These are phyloP conservation scores for Plasmodium reichenowi DNA, from an alignment of 169 alveolate species.

Conservation along the genomic window DNA sequence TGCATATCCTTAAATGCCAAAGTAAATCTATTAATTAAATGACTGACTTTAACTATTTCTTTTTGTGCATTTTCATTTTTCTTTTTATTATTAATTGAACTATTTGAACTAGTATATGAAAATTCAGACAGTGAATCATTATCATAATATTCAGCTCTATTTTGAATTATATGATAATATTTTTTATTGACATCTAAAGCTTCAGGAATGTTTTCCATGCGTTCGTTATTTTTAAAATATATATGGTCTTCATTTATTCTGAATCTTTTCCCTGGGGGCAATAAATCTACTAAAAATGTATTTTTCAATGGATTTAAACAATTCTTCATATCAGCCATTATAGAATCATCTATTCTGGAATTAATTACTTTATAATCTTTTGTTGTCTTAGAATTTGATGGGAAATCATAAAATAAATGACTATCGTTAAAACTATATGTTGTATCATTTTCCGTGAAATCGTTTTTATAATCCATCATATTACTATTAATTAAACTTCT, in stretches of 20 bases:
- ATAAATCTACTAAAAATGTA: slow-evolving; percentile 69
- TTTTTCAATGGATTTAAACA: slow-evolving; percentile 71
- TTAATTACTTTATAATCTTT: slow-evolving; percentile 14
- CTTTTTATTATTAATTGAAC: slow-evolving; percentile 64
- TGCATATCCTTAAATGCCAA: slow-evolving; percentile 86
- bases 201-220: slow-evolving; percentile 76
- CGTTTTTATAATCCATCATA: slow-evolving; percentile 5
- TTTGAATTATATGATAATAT: slow-evolving; percentile 72
- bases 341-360: slow-evolving; percentile 47
- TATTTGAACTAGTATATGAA: slow-evolving; percentile 66
- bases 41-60: slow-evolving; percentile 66
- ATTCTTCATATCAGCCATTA: slow-evolving; percentile 68
- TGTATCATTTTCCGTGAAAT: neutral
- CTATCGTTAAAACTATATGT: neutral
- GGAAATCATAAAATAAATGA: neutral
- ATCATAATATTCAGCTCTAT: slow-evolving; percentile 48
- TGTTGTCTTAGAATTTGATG: neutral
- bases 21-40: slow-evolving; percentile 81
- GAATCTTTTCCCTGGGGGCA: slow-evolving; percentile 75
- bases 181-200: slow-evolving; percentile 70
- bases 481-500: slow-evolving; percentile 1
- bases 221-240: slow-evolving; percentile 71
- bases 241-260: slow-evolving; percentile 73
- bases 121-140: slow-evolving; percentile 63
- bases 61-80: slow-evolving; percentile 62